phyloP scores from a whole-genome alignment of 2,329 filamentous ascomycete genomes.

The Neonectria sp. region DNA sequence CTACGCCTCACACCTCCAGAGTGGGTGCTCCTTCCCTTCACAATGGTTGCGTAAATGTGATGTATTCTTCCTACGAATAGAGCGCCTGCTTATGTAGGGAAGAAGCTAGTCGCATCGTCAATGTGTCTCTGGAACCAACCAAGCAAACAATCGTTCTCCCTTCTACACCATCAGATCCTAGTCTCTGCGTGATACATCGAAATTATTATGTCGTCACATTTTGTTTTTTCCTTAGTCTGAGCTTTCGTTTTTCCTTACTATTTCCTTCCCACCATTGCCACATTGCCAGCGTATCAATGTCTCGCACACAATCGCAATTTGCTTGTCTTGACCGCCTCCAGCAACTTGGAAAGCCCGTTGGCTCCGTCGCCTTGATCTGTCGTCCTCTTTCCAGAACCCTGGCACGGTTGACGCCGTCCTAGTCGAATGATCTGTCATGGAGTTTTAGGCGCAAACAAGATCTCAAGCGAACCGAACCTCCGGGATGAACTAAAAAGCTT shows the following conservation, averaged over 20 bases:
- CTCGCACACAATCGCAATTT: not conserved
- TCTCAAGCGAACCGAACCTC: conserved; percentile 57
- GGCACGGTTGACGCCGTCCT: conserved; percentile 42
- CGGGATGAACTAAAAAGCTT: conserved; percentile 58
- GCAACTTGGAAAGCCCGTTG: conserved; percentile 22
- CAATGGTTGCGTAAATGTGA: conserved; percentile 5
- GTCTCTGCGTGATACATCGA: conserved; percentile 13
- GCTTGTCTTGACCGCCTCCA: conserved; percentile 4
- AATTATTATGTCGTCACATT: conserved; percentile 1
- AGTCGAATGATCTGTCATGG: conserved; percentile 46
- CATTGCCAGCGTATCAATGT: conserved; percentile 22
- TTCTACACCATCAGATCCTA: conserved; percentile 11
- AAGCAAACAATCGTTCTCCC: conserved; percentile 6
- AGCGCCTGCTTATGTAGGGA: not conserved
- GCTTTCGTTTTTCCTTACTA: conserved; percentile 5
- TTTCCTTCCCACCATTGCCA: not conserved
- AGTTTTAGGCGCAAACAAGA: conserved; percentile 54
- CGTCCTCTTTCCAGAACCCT: conserved; percentile 39
- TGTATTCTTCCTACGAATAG: not conserved
- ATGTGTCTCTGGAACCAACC: conserved; percentile 18
- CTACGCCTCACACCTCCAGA: conserved; percentile 5
- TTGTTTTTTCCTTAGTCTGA: conserved; percentile 6
- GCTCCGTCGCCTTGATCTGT: conserved; percentile 32
- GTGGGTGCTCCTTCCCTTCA: conserved; percentile 16
- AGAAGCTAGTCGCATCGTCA: conserved; percentile 15